A percentile compares a stretch with the other conserved stretches of the same genome.
Evolutionary conservation across 345 rosid species (phyloP).

Genomic region (Hibiscus trionum): DNA sequence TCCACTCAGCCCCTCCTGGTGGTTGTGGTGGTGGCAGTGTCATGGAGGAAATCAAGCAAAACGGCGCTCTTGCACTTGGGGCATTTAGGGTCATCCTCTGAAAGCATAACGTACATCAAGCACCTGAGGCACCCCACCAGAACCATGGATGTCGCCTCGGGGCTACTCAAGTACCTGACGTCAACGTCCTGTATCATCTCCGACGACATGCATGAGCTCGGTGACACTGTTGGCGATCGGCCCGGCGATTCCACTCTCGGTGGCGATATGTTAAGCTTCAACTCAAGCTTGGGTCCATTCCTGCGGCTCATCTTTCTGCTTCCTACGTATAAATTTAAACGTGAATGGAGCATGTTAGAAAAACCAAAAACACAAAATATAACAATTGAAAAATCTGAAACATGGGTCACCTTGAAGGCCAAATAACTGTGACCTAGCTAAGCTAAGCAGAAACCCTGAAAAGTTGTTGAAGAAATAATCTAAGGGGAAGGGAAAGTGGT

Average conservation of each 20-base stretch:
- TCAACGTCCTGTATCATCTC: not conserved
- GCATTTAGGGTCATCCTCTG: not conserved
- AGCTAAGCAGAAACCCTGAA: too few relatives aligned
- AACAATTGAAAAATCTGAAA: too few relatives aligned
- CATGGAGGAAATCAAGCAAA: conserved; percentile 67
- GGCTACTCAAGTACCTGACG: not conserved
- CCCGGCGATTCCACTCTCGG: not conserved
- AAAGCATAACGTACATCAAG: not conserved
- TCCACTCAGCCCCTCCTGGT: conserved; percentile 25
- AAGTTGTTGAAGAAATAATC: not conserved
- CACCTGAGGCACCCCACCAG: not conserved
- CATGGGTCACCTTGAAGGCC: too few relatives aligned
- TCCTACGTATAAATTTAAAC: too few relatives aligned
- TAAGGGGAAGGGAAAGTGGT: not conserved
- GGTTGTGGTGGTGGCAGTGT: conserved; percentile 22
- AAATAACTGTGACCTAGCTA: too few relatives aligned
- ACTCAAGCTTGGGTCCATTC: not conserved
- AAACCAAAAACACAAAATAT: too few relatives aligned
- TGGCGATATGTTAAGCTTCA: not conserved
- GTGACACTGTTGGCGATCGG: not conserved
- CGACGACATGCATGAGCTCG: not conserved
- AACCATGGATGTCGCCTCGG: not conserved
- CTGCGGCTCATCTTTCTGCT: not conserved
- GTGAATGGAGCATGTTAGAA: too few relatives aligned
- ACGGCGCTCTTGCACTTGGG: conserved; percentile 23